Percentiles rank a stretch among this genome's conserved stretches.
These are phyloP conservation scores for Microsporum ferrugineum DNA, from an alignment of 2,329 filamentous ascomycete genomes.

Conservation along the genomic window DNA sequence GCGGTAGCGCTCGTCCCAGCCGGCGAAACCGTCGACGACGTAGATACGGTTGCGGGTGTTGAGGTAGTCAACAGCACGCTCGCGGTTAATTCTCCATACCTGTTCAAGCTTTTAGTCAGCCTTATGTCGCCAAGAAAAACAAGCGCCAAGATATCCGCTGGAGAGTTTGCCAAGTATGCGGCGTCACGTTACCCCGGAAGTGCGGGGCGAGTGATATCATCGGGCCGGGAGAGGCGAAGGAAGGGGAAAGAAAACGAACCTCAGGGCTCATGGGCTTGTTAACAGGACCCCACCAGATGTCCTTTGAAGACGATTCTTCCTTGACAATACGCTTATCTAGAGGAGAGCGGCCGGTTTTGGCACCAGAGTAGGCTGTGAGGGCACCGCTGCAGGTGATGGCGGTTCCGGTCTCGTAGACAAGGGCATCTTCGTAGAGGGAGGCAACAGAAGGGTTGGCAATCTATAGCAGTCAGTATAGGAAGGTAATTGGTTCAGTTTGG, in stretches of 20 bases:
- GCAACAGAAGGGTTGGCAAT: constrained; percentile 88
- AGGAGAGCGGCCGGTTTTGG: constrained; percentile 94
- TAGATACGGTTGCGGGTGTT: constrained; percentile 99
- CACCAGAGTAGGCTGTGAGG: constrained; percentile 91
- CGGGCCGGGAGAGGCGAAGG: not conserved
- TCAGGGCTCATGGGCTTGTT: constrained; percentile 98
- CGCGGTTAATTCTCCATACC: constrained; percentile 99
- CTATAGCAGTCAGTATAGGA: constrained; percentile 25
- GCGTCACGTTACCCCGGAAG: not conserved
- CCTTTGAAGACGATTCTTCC: constrained; percentile 75
- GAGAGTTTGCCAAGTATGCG: not conserved
- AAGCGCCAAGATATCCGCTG: not conserved
- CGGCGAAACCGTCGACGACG: constrained; percentile 91
- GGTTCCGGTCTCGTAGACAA: constrained; percentile 94
- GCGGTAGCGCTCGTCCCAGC: constrained; percentile 97
- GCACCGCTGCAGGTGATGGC: constrained; percentile 94
- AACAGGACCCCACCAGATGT: constrained; percentile 98
- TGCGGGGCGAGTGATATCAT: not conserved
- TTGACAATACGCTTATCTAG: constrained; percentile 96
- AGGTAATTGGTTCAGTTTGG: not conserved
- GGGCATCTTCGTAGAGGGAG: constrained; percentile 95
- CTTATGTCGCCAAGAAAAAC: constrained; percentile 9
- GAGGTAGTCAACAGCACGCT: constrained; percentile 96
- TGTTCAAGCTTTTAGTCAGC: constrained; percentile 29
- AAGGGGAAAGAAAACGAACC: constrained; percentile 50